These are phyloP conservation scores for Geosmithia putterillii DNA, from an alignment of 2,329 filamentous ascomycete species.

Conservation along the genomic window DNA sequence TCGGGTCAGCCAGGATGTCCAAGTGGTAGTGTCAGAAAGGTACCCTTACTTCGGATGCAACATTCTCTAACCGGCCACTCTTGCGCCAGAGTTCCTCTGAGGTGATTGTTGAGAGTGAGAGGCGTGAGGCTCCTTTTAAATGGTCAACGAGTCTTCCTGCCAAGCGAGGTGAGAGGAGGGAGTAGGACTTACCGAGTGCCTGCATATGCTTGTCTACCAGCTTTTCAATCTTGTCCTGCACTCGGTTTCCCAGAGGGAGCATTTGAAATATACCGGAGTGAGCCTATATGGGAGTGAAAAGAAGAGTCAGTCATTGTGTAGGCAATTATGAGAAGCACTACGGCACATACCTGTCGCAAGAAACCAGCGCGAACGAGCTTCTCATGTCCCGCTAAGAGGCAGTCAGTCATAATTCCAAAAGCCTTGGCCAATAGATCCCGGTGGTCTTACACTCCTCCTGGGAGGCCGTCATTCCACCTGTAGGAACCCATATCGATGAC, in stretches of 20 bases:
- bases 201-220: conserved; percentile 87
- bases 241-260: conserved; percentile 72
- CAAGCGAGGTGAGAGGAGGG: conserved; percentile 2
- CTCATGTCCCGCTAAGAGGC: conserved; percentile 43
- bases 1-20: conserved; percentile 9
- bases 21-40: neutral
- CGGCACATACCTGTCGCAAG: conserved; percentile 48
- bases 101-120: conserved; percentile 75
- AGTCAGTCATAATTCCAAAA: conserved; percentile 10
- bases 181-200: conserved; percentile 41
- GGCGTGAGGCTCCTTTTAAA: conserved; percentile 57
- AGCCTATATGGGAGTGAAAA: conserved; percentile 34
- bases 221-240: conserved; percentile 77
- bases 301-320: neutral
- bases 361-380: conserved; percentile 62
- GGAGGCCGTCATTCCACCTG: conserved; percentile 50
- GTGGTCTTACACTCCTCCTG: conserved; percentile 36
- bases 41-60: conserved; percentile 53
- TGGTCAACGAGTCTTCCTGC: neutral
- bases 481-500: conserved; percentile 71
- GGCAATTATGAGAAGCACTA: neutral
- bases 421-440: neutral
- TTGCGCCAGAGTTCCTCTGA: conserved; percentile 73
- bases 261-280: conserved; percentile 89
- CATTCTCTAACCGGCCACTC: conserved; percentile 67